These are phyloP conservation scores for Leishmania lainsoni DNA, from an alignment of 208 protist species.

Conservation along the genomic window DNA sequence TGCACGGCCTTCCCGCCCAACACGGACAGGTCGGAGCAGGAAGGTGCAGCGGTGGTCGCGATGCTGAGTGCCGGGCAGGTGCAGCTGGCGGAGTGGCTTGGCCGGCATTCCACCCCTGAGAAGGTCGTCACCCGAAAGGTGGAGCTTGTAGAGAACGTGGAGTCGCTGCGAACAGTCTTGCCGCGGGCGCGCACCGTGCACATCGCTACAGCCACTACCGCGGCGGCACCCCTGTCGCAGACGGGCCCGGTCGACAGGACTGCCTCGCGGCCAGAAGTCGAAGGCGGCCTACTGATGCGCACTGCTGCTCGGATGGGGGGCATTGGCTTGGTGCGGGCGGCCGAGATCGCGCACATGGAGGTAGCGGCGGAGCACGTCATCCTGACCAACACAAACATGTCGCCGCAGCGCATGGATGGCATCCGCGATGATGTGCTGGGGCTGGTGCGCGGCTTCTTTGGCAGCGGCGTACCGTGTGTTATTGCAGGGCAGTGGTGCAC, in stretches of 20 bases:
- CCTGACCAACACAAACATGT: slow-evolving; percentile 84
- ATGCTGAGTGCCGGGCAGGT: slow-evolving; percentile 31
- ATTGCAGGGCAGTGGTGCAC: slow-evolving; percentile 90
- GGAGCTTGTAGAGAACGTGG: slow-evolving; percentile 55
- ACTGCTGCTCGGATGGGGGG: slow-evolving; percentile 32
- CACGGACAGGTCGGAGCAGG: slow-evolving; percentile 54
- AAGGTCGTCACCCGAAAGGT: slow-evolving; percentile 38
- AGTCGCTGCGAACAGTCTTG: slow-evolving; percentile 45
- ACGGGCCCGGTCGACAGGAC: slow-evolving; percentile 6
- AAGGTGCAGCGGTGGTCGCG: slow-evolving; percentile 56
- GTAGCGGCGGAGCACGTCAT: slow-evolving; percentile 87
- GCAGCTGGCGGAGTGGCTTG: slow-evolving; percentile 18
- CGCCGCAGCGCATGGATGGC: slow-evolving; percentile 32
- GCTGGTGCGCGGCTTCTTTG: slow-evolving; percentile 73
- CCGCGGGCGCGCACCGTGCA: slow-evolving; percentile 47
- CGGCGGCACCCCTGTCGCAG: slow-evolving; percentile 7
- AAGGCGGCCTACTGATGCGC: slow-evolving; percentile 33
- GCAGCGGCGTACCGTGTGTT: slow-evolving; percentile 77
- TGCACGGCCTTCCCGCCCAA: slow-evolving; percentile 64
- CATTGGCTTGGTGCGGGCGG: slow-evolving; percentile 56
- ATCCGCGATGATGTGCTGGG: slow-evolving; percentile 66
- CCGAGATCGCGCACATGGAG: slow-evolving; percentile 75
- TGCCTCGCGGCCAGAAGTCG: slow-evolving; percentile 17
- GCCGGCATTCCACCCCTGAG: not conserved
- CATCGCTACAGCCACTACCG: slow-evolving; percentile 36